Percentiles rank a stretch among this genome's conserved stretches.
phyloP scores from a whole-genome alignment of 2,329 filamentous ascomycete genomes.

The Trichophyton verrucosum region DNA sequence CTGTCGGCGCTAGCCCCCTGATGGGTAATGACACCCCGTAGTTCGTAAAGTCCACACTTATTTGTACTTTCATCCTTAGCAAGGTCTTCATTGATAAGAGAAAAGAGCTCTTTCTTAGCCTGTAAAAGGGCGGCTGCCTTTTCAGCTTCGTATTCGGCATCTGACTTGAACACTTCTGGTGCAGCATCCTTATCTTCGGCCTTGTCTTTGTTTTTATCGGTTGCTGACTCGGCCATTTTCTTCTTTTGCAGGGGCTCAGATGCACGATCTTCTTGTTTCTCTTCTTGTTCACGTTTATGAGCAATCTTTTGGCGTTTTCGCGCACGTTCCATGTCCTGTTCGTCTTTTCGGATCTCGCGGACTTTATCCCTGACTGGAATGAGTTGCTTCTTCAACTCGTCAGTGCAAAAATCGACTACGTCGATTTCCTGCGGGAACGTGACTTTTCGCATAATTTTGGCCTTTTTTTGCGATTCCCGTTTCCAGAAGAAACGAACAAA shows the following conservation, averaged over 20 bases:
- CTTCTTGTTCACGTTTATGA: constrained; percentile 43
- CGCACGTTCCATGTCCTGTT: constrained; percentile 80
- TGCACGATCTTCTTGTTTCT: constrained; percentile 23
- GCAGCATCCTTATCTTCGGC: constrained; percentile 61
- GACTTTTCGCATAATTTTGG: constrained; percentile 98
- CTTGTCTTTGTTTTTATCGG: constrained; percentile 45
- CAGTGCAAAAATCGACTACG: constrained; percentile 87
- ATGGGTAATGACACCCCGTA: constrained; percentile 87
- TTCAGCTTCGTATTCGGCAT: constrained; percentile 84
- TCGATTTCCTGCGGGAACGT: constrained; percentile 91
- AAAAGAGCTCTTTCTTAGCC: constrained; percentile 78
- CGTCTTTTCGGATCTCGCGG: constrained; percentile 86
- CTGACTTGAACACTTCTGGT: constrained; percentile 71
- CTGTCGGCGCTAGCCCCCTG: constrained; percentile 95
- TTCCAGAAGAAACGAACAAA: constrained; percentile 99
- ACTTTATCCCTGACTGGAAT: constrained; percentile 94
- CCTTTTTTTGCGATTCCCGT: constrained; percentile 88
- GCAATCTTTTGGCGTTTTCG: constrained; percentile 80
- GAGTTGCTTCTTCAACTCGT: constrained; percentile 68
- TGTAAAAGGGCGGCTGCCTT: constrained; percentile 58
- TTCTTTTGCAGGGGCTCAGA: constrained; percentile 37
- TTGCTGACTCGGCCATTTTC: constrained; percentile 37
- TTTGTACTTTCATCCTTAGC: constrained; percentile 71
- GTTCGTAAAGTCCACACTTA: constrained; percentile 88
- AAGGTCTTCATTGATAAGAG: constrained; percentile 62